These are phyloP conservation scores for Jaltomata sinuosa DNA, from an alignment of 257 asterid species.

Conservation along the genomic window DNA sequence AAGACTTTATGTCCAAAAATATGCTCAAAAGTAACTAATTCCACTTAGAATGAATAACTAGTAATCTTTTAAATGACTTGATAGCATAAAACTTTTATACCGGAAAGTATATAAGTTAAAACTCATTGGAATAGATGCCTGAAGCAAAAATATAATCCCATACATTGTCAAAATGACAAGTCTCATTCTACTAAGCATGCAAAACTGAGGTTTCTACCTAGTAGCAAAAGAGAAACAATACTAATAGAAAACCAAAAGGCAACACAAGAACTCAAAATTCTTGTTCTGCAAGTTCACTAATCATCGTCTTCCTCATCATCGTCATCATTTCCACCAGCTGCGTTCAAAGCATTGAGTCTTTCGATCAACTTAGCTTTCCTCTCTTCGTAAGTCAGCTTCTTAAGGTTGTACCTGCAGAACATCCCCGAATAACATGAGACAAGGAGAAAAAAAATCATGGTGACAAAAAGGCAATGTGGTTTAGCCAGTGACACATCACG, in stretches of 20 bases:
- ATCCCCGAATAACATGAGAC: too few species aligned
- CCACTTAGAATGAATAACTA: background rate
- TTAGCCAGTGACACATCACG: background rate
- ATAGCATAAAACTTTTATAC: background rate
- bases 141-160: background rate
- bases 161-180: background rate
- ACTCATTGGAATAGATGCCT: background rate
- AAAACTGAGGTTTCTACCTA: background rate
- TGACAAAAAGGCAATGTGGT: too few species aligned
- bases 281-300: slow-evolving; percentile 16
- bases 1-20: too few species aligned
- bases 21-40: too few species aligned
- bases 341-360: slow-evolving; percentile 60
- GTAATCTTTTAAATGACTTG: background rate
- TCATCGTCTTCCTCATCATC: slow-evolving; percentile 44
- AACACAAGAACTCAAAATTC: background rate
- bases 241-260: background rate
- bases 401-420: slow-evolving; percentile 49
- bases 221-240: background rate
- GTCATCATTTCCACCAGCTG: slow-evolving; percentile 40
- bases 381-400: slow-evolving; percentile 70
- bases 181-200: background rate
- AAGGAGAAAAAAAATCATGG: too few species aligned
- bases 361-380: slow-evolving; percentile 59
- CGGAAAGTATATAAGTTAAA: background rate